Base-by-base conservation (phyloP, 805 yeast genomes). In the Metschnikowia dekortorum region DNA sequence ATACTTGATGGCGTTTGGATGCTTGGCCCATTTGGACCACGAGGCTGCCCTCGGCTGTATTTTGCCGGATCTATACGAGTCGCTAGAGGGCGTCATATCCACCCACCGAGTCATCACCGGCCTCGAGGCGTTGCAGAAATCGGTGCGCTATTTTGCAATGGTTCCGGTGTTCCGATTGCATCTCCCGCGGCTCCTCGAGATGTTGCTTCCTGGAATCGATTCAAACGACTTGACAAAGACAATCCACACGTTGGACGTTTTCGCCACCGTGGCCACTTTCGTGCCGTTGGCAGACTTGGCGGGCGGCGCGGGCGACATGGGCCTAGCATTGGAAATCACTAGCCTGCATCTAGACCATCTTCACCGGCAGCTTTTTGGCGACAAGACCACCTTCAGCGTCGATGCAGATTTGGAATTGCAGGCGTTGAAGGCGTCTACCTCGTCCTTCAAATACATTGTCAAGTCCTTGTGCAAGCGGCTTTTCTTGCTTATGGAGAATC, bases 161-260 rank as follows among this genome's bases (percentile, higher is more conserved):
- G 74, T 80, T 2, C 85, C 85, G 1, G 66, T 82, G 1, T 89
- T 79, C 61, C 72, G 96, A 40, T 82, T 88, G 10, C 99, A 94
- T 60, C 70, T 89, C 10, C 81, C 95, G 0, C 80, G 95, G 48
- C 71, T 94, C 13, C 63, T 91, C 37, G 79, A 83, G 29, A 74
- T 89, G 65, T 70, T 84, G 2, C 64, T 90, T 7, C 87, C 90
- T 0, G 96, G 94, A 31, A 82, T 94, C 30, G 98, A 94, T 63
- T 80, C 91, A 0, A 94, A 91, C 63, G 99, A 94, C 65, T 75
- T 89, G 44, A 75, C 74, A 11, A 81, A 91, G 61, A 84, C 96
- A 0, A 74, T 83, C 13, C 77, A 81, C 46, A 79, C 96, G 0
- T 68, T 91, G 38, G 79, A 83, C 51, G 76, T 87, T 16, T 77